Conservation (phyloP, 257 asterid genomes). For the Primulina tabacum region DNA sequence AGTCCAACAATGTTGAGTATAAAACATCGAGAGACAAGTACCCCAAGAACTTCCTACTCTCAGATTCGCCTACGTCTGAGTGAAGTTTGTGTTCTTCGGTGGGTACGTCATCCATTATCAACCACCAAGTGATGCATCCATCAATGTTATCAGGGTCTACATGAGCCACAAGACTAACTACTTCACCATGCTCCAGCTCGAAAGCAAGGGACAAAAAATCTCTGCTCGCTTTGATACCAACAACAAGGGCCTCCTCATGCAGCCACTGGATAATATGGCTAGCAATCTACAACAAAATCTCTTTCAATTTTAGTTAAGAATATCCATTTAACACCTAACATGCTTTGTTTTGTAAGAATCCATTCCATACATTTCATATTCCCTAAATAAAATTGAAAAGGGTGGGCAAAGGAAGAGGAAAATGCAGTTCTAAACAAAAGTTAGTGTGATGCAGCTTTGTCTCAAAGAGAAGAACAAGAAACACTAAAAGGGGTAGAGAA, state of each 20-base stretch:
- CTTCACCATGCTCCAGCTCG: constrained; percentile 84
- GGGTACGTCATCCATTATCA: constrained; percentile 58
- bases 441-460: not conserved
- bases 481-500: not conserved
- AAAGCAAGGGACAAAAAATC: constrained; percentile 82
- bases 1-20: constrained; percentile 69
- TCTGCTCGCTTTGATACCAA: constrained; percentile 70
- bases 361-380: not conserved
- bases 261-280: constrained; percentile 90
- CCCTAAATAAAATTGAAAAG: not conserved
- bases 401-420: not conserved
- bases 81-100: constrained; percentile 51
- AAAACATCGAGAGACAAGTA: constrained; percentile 65
- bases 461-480: not conserved
- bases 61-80: constrained; percentile 51
- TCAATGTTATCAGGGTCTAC: constrained; percentile 71
- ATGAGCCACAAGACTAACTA: constrained; percentile 68
- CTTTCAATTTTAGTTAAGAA: not conserved
- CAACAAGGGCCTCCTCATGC: constrained; percentile 73
- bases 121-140: constrained; percentile 99
- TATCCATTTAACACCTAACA: not conserved
- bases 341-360: not conserved
- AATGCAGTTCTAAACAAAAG: not conserved
- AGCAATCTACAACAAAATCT: constrained; percentile 53
- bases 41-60: constrained; percentile 69